phyloP scores from a whole-genome alignment of 2,329 filamentous ascomycete species.

The Apiospora malaysiana region DNA sequence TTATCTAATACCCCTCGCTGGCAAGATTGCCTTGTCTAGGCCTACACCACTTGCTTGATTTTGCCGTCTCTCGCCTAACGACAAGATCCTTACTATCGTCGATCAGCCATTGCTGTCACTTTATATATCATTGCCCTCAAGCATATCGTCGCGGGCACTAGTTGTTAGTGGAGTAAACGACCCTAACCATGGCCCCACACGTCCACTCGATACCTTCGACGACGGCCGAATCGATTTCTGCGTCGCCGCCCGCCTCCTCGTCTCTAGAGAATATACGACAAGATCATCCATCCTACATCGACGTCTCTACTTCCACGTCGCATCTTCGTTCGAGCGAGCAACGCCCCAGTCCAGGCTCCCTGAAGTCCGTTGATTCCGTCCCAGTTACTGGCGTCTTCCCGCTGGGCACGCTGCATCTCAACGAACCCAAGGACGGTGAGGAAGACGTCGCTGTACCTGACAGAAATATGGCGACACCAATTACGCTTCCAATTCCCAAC shows the following conservation, averaged over 20 bases:
- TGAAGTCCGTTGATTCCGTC: constrained; percentile 41
- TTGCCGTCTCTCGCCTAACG: background rate
- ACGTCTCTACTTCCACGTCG: background rate
- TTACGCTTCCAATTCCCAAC: constrained; percentile 26
- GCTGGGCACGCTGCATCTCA: constrained; percentile 31
- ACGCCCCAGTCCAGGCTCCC: constrained; percentile 25
- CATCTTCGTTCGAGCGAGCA: background rate
- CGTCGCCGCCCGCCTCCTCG: background rate
- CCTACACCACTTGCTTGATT: background rate
- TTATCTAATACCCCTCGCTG: background rate
- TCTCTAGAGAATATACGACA: background rate
- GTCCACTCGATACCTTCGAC: constrained; percentile 2
- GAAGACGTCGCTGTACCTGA: constrained; percentile 2
- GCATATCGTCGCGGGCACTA: constrained; percentile 1
- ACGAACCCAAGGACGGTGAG: constrained; percentile 25
- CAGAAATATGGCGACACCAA: constrained; percentile 26
- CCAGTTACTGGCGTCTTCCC: constrained; percentile 39
- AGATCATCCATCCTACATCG: background rate
- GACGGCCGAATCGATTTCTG: background rate
- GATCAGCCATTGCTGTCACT: background rate
- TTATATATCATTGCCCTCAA: background rate
- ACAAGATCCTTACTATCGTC: background rate
- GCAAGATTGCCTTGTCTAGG: background rate
- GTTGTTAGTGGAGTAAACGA: background rate
- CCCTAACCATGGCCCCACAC: constrained; percentile 2